Percentiles rank a stretch among this genome's conserved stretches.
Conservation (phyloP, 129 eudicot genomes). For the Lactuca saligna region DNA sequence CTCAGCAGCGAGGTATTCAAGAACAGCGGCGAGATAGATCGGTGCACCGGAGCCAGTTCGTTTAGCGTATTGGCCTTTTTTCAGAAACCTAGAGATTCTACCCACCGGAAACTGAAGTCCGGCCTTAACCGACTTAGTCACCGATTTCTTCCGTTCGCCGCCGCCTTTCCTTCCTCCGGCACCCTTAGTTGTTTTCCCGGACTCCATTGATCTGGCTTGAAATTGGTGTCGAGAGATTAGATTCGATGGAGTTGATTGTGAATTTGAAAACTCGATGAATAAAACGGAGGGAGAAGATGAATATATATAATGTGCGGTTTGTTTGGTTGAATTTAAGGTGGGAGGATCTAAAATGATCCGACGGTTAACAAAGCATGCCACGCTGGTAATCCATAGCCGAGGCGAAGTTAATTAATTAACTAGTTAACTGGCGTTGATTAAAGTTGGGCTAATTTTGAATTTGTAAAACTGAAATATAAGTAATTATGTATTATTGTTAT, state of each 20-base stretch:
- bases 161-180: slow-evolving; percentile 37
- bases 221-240: too few relatives aligned
- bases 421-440: too few relatives aligned
- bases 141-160: slow-evolving; percentile 33
- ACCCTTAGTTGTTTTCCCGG: slow-evolving; percentile 16
- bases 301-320: neutral
- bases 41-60: neutral
- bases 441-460: too few relatives aligned
- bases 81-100: slow-evolving; percentile 17
- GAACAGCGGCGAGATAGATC: neutral
- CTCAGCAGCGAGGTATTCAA: slow-evolving; percentile 10
- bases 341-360: neutral
- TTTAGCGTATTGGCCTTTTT: neutral
- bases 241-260: neutral
- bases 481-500: too few relatives aligned
- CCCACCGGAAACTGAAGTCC: slow-evolving; percentile 34
- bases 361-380: neutral
- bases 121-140: slow-evolving; percentile 30
- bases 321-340: neutral
- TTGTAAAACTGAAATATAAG: too few relatives aligned
- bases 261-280: neutral
- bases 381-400: neutral
- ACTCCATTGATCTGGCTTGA: neutral
- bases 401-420: too few relatives aligned
- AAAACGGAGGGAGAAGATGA: neutral